Evolutionary conservation across 371 early-diverging fungal genomes (phyloP).

Genomic region (Mortierella sp.): DNA sequence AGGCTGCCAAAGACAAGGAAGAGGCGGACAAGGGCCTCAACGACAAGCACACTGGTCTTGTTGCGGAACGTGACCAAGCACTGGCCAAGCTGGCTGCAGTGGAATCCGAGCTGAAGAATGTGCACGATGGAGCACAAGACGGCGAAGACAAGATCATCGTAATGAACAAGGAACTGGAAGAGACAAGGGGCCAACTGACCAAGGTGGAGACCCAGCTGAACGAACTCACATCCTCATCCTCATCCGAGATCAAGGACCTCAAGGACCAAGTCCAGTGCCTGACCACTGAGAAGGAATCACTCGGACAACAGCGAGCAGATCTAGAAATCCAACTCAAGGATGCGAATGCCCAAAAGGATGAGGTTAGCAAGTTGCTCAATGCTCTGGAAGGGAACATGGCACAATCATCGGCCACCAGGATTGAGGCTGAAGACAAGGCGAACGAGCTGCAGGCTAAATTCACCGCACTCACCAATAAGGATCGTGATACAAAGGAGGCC

Average conservation of each 20-base stretch:
- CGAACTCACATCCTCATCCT: constrained; percentile 17
- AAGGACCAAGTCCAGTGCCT: constrained; percentile 17
- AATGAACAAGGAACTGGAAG: constrained; percentile 33
- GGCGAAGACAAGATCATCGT: constrained; percentile 18
- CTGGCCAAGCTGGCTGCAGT: constrained; percentile 15
- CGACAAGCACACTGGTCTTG: constrained; percentile 32
- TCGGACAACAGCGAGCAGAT: constrained; percentile 51
- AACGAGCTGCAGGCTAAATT: constrained; percentile 55
- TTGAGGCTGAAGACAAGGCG: constrained; percentile 54
- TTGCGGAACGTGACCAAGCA: constrained; percentile 21
- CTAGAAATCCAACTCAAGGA: constrained; percentile 30
- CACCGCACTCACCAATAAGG: constrained; percentile 51
- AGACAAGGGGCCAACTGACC: constrained; percentile 13
- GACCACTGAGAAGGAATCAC: constrained; percentile 36
- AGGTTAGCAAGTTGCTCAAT: constrained; percentile 45
- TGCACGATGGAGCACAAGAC: constrained; percentile 18
- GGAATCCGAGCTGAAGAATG: constrained; percentile 14
- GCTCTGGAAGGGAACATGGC: constrained; percentile 38
- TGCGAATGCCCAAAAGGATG: constrained; percentile 26
- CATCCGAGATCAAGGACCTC: constrained; percentile 50
- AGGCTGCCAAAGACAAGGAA: constrained; percentile 20
- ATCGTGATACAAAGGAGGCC: constrained; percentile 64
- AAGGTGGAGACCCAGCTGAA: constrained; percentile 42
- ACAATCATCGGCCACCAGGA: constrained; percentile 39
- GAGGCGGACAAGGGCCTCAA: constrained; percentile 31